phyloP scores from a whole-genome alignment of 331 rosid species.

The Quercus lobata region DNA sequence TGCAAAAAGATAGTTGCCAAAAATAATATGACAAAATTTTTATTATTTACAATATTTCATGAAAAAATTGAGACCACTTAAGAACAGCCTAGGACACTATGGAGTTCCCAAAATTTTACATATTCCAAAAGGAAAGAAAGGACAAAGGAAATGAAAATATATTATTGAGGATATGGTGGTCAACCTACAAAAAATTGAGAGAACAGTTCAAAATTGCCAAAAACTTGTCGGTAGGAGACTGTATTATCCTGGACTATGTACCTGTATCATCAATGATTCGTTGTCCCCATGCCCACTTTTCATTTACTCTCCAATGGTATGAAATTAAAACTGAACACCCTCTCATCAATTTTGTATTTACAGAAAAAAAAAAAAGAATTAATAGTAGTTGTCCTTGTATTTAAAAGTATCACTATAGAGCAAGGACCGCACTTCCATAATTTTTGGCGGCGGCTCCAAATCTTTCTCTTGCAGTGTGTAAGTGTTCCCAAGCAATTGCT shows the following conservation, averaged over 20 bases:
- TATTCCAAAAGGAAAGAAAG: neutral
- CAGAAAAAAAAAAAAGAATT: neutral
- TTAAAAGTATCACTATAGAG: constrained; percentile 11
- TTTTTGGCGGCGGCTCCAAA: constrained; percentile 16
- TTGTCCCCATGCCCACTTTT: neutral
- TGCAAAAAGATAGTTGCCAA: neutral
- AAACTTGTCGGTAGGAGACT: neutral
- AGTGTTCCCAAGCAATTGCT: constrained; percentile 14
- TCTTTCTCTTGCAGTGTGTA: constrained; percentile 6
- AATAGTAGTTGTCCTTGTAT: neutral
- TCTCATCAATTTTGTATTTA: neutral
- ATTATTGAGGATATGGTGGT: neutral
- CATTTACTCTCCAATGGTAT: neutral
- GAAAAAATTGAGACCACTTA: neutral
- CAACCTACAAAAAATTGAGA: neutral
- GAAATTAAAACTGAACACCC: neutral
- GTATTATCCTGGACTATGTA: neutral
- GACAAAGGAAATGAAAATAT: neutral
- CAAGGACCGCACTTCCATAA: constrained; percentile 27
- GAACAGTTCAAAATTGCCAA: neutral
- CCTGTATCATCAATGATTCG: neutral
- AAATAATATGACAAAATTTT: neutral
- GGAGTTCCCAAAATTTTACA: neutral
- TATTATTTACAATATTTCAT: neutral
- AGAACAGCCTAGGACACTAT: neutral